Evolutionary conservation across 2,329 filamentous ascomycete species (phyloP).

Genomic region (Ascocoryne sarcoides): DNA sequence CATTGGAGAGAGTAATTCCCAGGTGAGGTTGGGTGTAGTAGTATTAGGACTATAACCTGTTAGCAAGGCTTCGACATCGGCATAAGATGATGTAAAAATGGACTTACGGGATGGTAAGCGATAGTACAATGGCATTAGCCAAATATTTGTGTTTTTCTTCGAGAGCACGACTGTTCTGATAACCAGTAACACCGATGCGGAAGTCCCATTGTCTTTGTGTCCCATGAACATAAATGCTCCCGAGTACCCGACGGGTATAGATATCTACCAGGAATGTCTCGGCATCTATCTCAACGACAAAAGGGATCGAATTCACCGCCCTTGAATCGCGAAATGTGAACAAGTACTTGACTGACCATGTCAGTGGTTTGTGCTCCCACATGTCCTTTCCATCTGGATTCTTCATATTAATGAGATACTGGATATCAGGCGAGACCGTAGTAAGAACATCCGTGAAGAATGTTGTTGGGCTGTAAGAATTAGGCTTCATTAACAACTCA

Average conservation of each 20-base stretch:
- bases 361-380: conserved; percentile 15
- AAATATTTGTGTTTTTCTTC: conserved; percentile 14
- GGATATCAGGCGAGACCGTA: conserved; percentile 17
- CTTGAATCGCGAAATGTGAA: conserved; percentile 18
- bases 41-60: conserved; percentile 4
- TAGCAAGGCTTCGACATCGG: no score
- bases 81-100: no score
- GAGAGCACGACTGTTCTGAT: conserved; percentile 2
- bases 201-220: conserved; percentile 26
- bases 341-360: conserved; percentile 22
- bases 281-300: conserved; percentile 24
- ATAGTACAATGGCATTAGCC: conserved; percentile 11
- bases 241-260: conserved; percentile 12
- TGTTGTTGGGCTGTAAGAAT: conserved; percentile 2
- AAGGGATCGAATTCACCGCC: conserved; percentile 2
- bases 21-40: conserved; percentile 4
- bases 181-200: conserved; percentile 16
- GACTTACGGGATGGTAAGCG: conserved; percentile 25
- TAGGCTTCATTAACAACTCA: background rate
- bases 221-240: conserved; percentile 24
- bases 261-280: conserved; percentile 20
- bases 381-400: conserved; percentile 11
- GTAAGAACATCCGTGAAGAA: conserved; percentile 25
- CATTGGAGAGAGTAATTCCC: conserved; percentile 2
- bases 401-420: conserved; percentile 19